Base-by-base conservation (phyloP, 2,329 filamentous ascomycete genomes). In the Alternaria consortialis region DNA sequence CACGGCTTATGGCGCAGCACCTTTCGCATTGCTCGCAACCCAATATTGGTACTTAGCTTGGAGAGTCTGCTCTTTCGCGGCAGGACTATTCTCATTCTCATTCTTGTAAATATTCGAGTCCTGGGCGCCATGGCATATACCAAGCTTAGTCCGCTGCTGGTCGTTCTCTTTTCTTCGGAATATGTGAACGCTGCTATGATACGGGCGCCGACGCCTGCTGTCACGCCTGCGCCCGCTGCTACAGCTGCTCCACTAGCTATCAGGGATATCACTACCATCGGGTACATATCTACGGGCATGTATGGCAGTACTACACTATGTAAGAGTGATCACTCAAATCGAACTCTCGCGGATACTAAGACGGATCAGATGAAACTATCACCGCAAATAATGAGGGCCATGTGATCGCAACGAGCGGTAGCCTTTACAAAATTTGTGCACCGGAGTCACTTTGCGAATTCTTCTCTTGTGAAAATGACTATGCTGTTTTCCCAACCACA, bases 221-320 rank as follows among this genome's bases (percentile, higher is more conserved):
- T 62, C 29, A 37, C 58, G 34, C 43, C 51, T n/a, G 50, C 56
- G n/a, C 60, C 61, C 12, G 56, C 52, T 25, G 52, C 62, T 23
- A 66, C 63, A 12, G 20, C 61, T 32, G 57, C 58, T 39, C 61
- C 61, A 13, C 23, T 66, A 5, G 36, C 56, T 1, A 39, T 20
- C 15, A 53, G 63, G 34, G 61, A 48, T 20, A 43, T 64, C 25
- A 66, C 63, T 17, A 66, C 61, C 20, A 46, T 63, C 7, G 63
- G 63, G 25, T 66, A 62, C 8, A 48, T 58, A 7, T 64, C 61
- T 11, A 59, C 55, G 13, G 54, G 55, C 7, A 46, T 34, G 25
- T 34, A 12, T 36, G 51, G 46, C 53, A 58, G 61, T n/a, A 62
- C 61, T 40, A 66, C 63, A 42, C 43, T 61, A 5, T 65, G 63